Evolutionary conservation across 768 basidiomycete species (phyloP).

Genomic region (Leccinum imitatum): DNA sequence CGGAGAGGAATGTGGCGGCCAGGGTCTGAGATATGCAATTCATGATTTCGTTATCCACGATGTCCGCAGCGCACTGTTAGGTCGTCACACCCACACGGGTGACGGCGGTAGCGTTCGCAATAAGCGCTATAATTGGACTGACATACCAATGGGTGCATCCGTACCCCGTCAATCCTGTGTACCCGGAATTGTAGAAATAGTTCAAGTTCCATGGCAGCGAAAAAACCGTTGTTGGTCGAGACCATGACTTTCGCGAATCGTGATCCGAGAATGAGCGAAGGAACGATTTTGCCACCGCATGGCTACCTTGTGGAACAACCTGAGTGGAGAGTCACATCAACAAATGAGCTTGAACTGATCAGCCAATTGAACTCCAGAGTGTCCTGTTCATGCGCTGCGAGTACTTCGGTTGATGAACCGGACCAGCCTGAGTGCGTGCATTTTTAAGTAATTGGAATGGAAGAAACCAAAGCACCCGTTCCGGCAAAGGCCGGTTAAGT

Average conservation of each 20-base stretch:
- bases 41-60: slow-evolving; percentile 8
- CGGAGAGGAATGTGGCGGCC: slow-evolving; percentile 6
- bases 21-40: slow-evolving; percentile 6
- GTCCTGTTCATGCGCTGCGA: not conserved
- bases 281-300: not conserved
- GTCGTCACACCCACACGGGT: not conserved
- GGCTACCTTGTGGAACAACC: slow-evolving; percentile 7
- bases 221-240: not conserved
- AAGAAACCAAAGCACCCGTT: not conserved
- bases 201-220: not conserved
- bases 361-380: not conserved
- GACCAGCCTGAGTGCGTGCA: not conserved
- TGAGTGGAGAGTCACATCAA: not conserved
- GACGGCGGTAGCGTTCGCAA: not conserved
- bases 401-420: not conserved
- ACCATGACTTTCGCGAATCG: not conserved
- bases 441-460: not conserved
- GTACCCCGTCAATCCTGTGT: not conserved
- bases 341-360: not conserved
- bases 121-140: not conserved
- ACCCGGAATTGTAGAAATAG: not conserved
- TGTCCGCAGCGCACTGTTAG: not conserved
- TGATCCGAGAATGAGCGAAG: too few species aligned
- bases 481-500: not conserved
- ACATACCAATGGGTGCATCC: not conserved